These are phyloP conservation scores for Litchi chinensis DNA, from an alignment of 345 rosid species.

Conservation along the genomic window DNA sequence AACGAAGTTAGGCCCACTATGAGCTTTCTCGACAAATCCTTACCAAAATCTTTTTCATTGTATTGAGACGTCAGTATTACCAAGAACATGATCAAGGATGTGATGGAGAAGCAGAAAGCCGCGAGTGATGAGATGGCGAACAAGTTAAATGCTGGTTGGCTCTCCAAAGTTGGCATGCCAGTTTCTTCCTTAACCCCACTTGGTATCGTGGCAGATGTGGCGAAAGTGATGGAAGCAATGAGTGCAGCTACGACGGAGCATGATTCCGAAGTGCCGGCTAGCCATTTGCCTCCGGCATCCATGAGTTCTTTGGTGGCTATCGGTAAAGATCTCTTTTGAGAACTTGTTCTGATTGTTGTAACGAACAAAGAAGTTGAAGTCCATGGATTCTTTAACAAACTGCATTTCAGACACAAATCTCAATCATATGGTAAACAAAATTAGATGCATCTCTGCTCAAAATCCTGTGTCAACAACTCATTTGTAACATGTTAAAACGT, in stretches of 20 bases:
- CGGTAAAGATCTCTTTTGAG: conserved; percentile 40
- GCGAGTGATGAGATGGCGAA: conserved; percentile 43
- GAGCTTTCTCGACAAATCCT: conserved; percentile 39
- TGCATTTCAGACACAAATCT: conserved; percentile 12
- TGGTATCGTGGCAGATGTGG: conserved; percentile 48
- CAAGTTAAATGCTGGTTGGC: conserved; percentile 34
- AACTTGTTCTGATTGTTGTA: conserved; percentile 34
- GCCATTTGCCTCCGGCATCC: conserved; percentile 45
- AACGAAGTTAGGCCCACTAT: conserved; percentile 39
- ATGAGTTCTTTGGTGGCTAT: conserved; percentile 37
- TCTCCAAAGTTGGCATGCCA: conserved; percentile 30
- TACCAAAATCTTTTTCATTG: conserved; percentile 36
- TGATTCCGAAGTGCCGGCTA: conserved; percentile 44
- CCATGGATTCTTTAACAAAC: conserved; percentile 51
- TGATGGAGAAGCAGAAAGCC: conserved; percentile 45
- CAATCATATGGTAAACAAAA: not conserved
- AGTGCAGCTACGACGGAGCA: conserved; percentile 57
- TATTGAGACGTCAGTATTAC: conserved; percentile 42
- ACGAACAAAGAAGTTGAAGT: conserved; percentile 28
- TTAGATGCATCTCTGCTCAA: no score
- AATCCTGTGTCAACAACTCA: no score
- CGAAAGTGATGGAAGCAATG: conserved; percentile 54
- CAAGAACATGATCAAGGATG: conserved; percentile 36
- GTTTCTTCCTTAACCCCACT: conserved; percentile 28
- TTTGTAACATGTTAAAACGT: no score